phyloP scores from a whole-genome alignment of 192 early-diverging fungal species.

The Backusella morwellensis region DNA sequence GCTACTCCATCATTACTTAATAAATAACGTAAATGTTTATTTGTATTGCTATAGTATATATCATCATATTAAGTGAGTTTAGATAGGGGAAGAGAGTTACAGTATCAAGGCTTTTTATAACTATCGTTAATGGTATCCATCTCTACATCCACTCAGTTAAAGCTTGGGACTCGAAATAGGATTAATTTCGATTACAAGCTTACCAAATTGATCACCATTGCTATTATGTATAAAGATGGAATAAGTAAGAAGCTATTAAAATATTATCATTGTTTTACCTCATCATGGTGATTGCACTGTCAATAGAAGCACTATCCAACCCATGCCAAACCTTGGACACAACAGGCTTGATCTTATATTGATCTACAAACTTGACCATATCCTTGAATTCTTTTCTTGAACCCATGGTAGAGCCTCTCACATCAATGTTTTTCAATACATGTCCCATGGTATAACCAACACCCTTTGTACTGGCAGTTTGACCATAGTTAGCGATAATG shows the following conservation, averaged over 20 bases:
- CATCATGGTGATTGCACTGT: conserved; percentile 28
- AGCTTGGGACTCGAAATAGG: conserved; percentile 7
- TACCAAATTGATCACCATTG: conserved; percentile 37
- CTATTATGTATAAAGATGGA: conserved; percentile 9
- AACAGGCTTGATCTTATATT: conserved; percentile 57
- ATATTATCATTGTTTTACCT: conserved; percentile 15
- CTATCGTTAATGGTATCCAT: not conserved
- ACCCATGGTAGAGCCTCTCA: conserved; percentile 67
- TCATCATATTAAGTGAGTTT: no score
- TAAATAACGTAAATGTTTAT: no score
- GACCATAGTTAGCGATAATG: conserved; percentile 60
- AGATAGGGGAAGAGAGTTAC: not conserved
- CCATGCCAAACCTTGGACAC: conserved; percentile 55
- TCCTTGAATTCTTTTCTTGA: conserved; percentile 56
- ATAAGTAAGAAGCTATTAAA: not conserved
- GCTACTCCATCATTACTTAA: no score
- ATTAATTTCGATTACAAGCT: conserved; percentile 30
- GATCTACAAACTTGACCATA: conserved; percentile 59
- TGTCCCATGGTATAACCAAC: conserved; percentile 43
- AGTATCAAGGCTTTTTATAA: not conserved
- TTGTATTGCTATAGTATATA: no score
- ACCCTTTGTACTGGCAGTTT: conserved; percentile 43
- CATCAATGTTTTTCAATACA: conserved; percentile 60
- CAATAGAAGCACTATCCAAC: conserved; percentile 25
- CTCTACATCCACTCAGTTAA: not conserved